These are phyloP conservation scores for Xerophyta viscosa DNA, from an alignment of 106 monocot species.

Conservation along the genomic window DNA sequence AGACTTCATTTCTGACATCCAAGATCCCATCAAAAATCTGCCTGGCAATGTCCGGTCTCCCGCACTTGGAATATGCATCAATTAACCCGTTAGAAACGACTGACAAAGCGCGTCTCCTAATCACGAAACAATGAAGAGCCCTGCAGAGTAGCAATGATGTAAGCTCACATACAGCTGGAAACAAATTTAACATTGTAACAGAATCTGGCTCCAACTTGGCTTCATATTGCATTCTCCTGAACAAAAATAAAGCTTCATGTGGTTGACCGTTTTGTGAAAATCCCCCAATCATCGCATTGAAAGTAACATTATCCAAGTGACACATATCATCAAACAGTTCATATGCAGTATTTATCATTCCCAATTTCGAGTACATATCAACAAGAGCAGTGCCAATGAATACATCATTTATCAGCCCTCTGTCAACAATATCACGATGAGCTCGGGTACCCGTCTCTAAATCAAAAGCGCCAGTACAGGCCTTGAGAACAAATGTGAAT, in stretches of 20 bases:
- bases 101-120: constrained; percentile 20
- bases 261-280: constrained; percentile 20
- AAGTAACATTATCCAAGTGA: constrained; percentile 34
- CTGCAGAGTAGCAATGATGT: constrained; percentile 25
- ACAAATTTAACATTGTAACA: constrained; percentile 56
- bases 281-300: constrained; percentile 70
- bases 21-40: constrained; percentile 40
- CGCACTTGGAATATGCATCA: constrained; percentile 66
- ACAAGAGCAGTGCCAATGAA: constrained; percentile 50
- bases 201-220: constrained; percentile 28
- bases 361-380: constrained; percentile 51
- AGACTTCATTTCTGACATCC: constrained; percentile 32
- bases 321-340: constrained; percentile 59
- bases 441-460: constrained; percentile 9
- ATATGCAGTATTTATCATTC: constrained; percentile 23
- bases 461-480: constrained; percentile 39
- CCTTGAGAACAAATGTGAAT: constrained; percentile 58
- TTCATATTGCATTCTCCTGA: constrained; percentile 25
- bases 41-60: constrained; percentile 22
- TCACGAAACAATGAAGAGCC: constrained; percentile 42
- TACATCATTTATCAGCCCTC: constrained; percentile 35
- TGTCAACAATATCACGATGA: constrained; percentile 22
- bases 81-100: constrained; percentile 54
- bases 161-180: constrained; percentile 45
- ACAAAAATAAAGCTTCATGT: constrained; percentile 27